phyloP scores from a whole-genome alignment of 768 basidiomycete genomes.

The Hygrophoropsis aurantiaca region DNA sequence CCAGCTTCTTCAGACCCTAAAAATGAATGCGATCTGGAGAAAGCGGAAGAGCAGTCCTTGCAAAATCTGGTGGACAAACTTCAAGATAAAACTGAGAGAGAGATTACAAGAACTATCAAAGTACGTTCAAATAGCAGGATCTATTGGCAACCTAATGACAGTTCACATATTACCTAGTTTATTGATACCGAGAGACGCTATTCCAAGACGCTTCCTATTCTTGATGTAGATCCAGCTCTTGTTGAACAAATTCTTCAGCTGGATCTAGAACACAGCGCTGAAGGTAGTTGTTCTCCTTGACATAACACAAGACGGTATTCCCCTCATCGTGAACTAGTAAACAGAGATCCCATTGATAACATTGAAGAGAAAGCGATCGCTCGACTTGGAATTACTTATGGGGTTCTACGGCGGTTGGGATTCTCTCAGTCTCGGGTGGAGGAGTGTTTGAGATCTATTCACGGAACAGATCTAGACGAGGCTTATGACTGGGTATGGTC shows the following conservation, averaged over 20 bases:
- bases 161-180: slow-evolving; percentile 41
- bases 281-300: slow-evolving; percentile 24
- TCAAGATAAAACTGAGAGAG: slow-evolving; percentile 88
- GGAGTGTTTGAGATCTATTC: slow-evolving; percentile 66
- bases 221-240: slow-evolving; percentile 62
- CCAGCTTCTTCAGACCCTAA: slow-evolving; percentile 5
- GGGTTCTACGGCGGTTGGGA: slow-evolving; percentile 74
- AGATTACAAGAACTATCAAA: slow-evolving; percentile 70
- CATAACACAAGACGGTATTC: not conserved
- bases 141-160: not conserved
- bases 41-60: slow-evolving; percentile 53
- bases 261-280: slow-evolving; percentile 35
- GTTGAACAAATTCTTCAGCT: slow-evolving; percentile 61
- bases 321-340: slow-evolving; percentile 21
- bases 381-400: slow-evolving; percentile 77
- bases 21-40: slow-evolving; percentile 36
- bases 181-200: slow-evolving; percentile 82
- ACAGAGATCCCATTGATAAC: slow-evolving; percentile 44
- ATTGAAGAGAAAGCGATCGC: slow-evolving; percentile 70
- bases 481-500: slow-evolving; percentile 84
- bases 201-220: slow-evolving; percentile 56
- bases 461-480: slow-evolving; percentile 78
- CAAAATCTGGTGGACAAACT: slow-evolving; percentile 77
- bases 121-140: too few relatives aligned
- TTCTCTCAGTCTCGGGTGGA: slow-evolving; percentile 68